These are phyloP conservation scores for Leccinum boreale DNA, from an alignment of 768 basidiomycete species.

Conservation along the genomic window DNA sequence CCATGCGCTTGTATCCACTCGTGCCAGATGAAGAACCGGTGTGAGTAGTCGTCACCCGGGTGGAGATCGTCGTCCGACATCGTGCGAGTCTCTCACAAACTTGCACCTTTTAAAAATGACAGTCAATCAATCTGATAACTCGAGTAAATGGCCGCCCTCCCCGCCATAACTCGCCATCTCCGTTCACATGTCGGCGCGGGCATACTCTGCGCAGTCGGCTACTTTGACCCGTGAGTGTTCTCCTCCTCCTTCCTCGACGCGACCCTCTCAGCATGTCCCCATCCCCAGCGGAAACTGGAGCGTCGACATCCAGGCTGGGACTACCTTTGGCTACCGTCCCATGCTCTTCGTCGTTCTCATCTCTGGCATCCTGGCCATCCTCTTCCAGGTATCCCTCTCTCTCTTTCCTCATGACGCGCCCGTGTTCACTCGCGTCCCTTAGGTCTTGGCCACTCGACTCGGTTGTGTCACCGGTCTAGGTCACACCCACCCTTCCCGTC, in stretches of 20 bases:
- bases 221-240: constrained; percentile 30
- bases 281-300: constrained; percentile 38
- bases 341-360: constrained; percentile 46
- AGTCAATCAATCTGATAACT: not conserved
- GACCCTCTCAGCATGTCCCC: not conserved
- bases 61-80: constrained; percentile 64
- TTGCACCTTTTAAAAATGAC: not conserved
- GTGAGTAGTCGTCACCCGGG: constrained; percentile 77
- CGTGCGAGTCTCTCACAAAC: constrained; percentile 1
- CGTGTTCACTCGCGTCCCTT: not conserved
- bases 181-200: constrained; percentile 38
- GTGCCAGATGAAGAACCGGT: constrained; percentile 87
- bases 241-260: not conserved
- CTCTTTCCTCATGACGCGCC: not conserved
- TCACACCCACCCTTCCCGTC: not conserved
- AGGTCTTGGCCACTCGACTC: constrained; percentile 41
- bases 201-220: constrained; percentile 37
- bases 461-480: constrained; percentile 34
- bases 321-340: constrained; percentile 41
- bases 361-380: constrained; percentile 42
- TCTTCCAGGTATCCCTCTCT: constrained; percentile 32
- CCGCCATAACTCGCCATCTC: constrained; percentile 27
- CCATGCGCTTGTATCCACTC: constrained; percentile 89
- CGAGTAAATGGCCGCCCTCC: not conserved
- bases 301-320: constrained; percentile 42